These are phyloP conservation scores for Neofusicoccum sp. DNA, from an alignment of 2,329 filamentous ascomycete genomes.

Conservation along the genomic window DNA sequence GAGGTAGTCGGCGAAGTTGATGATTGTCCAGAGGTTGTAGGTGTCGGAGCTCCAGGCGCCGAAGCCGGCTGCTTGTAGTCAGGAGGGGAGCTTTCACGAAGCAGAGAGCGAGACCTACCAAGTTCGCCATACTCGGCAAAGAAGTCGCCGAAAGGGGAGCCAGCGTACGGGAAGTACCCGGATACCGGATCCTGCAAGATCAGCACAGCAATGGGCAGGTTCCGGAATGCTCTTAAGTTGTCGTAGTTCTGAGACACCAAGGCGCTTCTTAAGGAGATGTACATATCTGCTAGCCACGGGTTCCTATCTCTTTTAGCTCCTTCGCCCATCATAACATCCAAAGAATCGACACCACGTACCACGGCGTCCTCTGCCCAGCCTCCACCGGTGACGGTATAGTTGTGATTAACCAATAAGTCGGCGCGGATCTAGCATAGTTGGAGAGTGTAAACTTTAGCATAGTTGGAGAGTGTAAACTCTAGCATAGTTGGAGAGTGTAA, in stretches of 20 bases:
- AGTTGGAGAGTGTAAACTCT: too few species aligned
- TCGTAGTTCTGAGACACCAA: slow-evolving; percentile 43
- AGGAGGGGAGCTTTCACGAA: too few species aligned
- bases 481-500: too few species aligned
- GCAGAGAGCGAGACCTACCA: background rate
- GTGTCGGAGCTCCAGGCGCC: slow-evolving; percentile 33
- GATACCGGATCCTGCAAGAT: background rate
- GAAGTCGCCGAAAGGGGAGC: slow-evolving; percentile 31
- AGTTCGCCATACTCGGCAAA: background rate
- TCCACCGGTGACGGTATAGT: background rate
- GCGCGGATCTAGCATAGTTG: slow-evolving; percentile 42
- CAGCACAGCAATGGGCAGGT: background rate
- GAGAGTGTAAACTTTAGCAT: slow-evolving; percentile 52
- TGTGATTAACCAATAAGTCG: background rate
- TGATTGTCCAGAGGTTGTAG: slow-evolving; percentile 53
- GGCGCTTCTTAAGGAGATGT: slow-evolving; percentile 40
- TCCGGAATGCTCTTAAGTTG: slow-evolving; percentile 32
- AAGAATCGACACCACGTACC: slow-evolving; percentile 29
- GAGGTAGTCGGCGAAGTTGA: slow-evolving; percentile 59
- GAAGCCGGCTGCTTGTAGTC: slow-evolving; percentile 19
- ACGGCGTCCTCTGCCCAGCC: slow-evolving; percentile 33
- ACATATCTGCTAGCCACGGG: slow-evolving; percentile 51
- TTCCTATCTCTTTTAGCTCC: slow-evolving; percentile 42
- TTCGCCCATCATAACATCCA: slow-evolving; percentile 39
- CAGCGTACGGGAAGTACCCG: slow-evolving; percentile 37